phyloP scores from a whole-genome alignment of 805 yeast genomes.

The Kluyveromyces wickerhamii region DNA sequence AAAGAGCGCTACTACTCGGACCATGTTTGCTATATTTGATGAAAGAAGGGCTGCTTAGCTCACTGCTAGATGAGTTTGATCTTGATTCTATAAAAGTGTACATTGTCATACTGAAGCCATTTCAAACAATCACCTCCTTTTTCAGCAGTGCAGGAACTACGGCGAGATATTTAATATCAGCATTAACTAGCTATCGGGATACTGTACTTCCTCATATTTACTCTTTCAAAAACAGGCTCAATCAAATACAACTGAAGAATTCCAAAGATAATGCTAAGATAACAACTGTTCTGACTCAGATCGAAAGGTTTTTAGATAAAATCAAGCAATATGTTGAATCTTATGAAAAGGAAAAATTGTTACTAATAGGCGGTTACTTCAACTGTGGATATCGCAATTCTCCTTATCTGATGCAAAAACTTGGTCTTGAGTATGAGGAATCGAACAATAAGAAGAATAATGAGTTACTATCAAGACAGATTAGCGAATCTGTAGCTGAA shows the following conservation, averaged over 20 bases:
- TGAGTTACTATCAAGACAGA: slow-evolving; percentile 1
- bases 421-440: slow-evolving; percentile 1
- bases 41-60: slow-evolving; percentile 1
- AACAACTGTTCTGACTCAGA: slow-evolving; percentile 1
- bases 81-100: slow-evolving; percentile 3
- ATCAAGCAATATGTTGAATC: slow-evolving; percentile 3
- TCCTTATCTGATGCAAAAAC: slow-evolving; percentile 4
- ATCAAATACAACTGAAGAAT: background rate
- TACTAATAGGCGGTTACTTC: slow-evolving; percentile 3
- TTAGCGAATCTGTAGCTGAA: slow-evolving; percentile 1
- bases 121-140: slow-evolving; percentile 4
- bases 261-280: background rate
- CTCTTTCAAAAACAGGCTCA: background rate
- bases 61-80: background rate
- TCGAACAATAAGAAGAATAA: slow-evolving; percentile 3
- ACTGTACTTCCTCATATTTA: slow-evolving; percentile 3
- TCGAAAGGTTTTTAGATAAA: slow-evolving; percentile 3
- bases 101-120: slow-evolving; percentile 2
- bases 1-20: slow-evolving; percentile 1
- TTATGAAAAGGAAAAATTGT: background rate
- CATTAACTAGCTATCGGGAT: slow-evolving; percentile 3
- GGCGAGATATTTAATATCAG: slow-evolving; percentile 3
- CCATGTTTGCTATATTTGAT: slow-evolving; percentile 2
- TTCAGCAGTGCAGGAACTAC: slow-evolving; percentile 4
- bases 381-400: slow-evolving; percentile 4